Conservation (phyloP, 345 rosid species). For the Populus alba region DNA sequence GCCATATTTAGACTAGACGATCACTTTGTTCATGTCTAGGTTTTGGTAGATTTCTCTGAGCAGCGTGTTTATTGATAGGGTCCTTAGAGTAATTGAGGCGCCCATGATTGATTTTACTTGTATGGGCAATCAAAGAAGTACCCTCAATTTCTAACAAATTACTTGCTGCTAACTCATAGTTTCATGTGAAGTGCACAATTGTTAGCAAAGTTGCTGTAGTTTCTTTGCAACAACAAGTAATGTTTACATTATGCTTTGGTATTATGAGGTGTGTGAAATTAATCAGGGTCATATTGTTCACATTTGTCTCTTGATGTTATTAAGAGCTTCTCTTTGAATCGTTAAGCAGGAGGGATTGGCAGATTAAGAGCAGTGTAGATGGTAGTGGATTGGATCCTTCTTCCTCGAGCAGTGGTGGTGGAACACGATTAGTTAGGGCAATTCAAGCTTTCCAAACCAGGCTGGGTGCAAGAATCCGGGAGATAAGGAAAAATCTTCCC, state of each 20-base stretch:
- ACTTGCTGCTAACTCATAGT: background rate
- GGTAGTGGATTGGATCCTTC: constrained; percentile 57
- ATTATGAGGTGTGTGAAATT: background rate
- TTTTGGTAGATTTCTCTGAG: background rate
- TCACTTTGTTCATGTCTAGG: background rate
- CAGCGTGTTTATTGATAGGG: background rate
- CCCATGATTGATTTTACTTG: background rate
- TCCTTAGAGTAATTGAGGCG: background rate
- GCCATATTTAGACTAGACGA: background rate
- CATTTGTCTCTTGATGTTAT: background rate
- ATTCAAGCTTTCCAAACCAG: constrained; percentile 53
- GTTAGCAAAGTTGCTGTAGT: background rate
- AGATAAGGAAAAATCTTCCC: constrained; percentile 64
- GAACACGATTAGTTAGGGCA: constrained; percentile 61
- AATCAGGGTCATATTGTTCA: background rate
- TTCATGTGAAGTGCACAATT: background rate
- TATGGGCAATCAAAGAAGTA: background rate
- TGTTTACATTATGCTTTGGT: background rate
- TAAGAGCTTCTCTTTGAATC: constrained; percentile 17
- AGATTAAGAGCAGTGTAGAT: constrained; percentile 48
- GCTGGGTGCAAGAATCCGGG: constrained; percentile 48
- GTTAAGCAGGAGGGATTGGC: constrained; percentile 58
- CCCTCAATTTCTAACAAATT: background rate
- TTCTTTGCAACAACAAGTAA: background rate
- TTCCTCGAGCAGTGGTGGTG: constrained; percentile 40